Evolutionary conservation across 23 red algal genomes (phyloP).

Genomic region (Gracilaria vermiculophylla): DNA sequence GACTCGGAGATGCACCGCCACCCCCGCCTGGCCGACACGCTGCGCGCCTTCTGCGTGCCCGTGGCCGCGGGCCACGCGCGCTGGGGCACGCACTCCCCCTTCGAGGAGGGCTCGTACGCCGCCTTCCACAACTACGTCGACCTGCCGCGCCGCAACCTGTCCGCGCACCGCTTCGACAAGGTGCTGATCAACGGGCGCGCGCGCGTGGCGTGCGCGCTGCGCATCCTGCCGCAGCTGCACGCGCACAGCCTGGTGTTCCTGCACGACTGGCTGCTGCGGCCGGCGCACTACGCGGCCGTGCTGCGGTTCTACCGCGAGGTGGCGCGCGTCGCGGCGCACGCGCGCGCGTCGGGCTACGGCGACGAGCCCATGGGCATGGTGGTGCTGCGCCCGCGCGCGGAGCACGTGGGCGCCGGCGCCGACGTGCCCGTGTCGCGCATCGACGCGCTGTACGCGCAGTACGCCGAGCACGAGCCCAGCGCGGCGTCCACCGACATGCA

Average conservation of each 20-base stretch:
- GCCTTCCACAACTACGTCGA: constrained; percentile 77
- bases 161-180: constrained; percentile 21
- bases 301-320: constrained; percentile 58
- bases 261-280: constrained; percentile 62
- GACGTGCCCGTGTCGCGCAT: constrained; percentile 20
- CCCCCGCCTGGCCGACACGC: background rate
- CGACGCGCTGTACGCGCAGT: constrained; percentile 39
- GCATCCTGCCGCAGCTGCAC: constrained; percentile 56
- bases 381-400: constrained; percentile 26
- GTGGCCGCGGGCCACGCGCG: constrained; percentile 35
- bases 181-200: constrained; percentile 77
- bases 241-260: constrained; percentile 33
- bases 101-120: constrained; percentile 61
- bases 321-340: constrained; percentile 55
- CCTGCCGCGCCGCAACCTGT: constrained; percentile 34
- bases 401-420: background rate
- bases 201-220: constrained; percentile 61
- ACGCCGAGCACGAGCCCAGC: constrained; percentile 26
- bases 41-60: constrained; percentile 57
- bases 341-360: background rate
- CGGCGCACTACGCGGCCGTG: constrained; percentile 23
- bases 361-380: constrained; percentile 71
- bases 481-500: background rate
- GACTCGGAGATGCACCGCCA: constrained; percentile 6
- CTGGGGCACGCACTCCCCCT: constrained; percentile 37